A percentile compares a stretch with the other conserved stretches of the same genome.
Evolutionary conservation across 805 yeast species (phyloP).

Genomic region (Wickerhamiella dianesei): DNA sequence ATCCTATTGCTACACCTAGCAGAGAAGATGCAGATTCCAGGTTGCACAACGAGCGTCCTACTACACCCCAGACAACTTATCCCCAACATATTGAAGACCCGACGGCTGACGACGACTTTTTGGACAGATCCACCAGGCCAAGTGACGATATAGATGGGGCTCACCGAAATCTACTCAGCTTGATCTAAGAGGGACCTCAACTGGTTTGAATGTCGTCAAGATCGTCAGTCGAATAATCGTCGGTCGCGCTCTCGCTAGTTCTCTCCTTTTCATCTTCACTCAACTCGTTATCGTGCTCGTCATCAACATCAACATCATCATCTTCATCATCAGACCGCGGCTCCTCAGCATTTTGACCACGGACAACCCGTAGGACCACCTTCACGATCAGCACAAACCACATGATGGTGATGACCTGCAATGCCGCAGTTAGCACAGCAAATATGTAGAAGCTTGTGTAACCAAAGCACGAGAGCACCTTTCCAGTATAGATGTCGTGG

Average conservation of each 20-base stretch:
- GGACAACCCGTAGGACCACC: slow-evolving; percentile 55
- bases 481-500: slow-evolving; percentile 11
- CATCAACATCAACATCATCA: slow-evolving; percentile 18
- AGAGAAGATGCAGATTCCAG: too few relatives aligned
- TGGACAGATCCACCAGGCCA: too few relatives aligned
- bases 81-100: too few relatives aligned
- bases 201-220: neutral
- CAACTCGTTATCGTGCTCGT: neutral
- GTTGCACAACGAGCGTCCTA: too few relatives aligned
- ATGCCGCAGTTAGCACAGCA: slow-evolving; percentile 41
- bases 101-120: too few relatives aligned
- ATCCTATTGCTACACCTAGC: too few relatives aligned
- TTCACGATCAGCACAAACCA: slow-evolving; percentile 67
- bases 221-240: neutral
- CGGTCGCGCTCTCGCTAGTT: neutral
- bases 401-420: slow-evolving; percentile 50
- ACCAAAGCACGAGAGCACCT: slow-evolving; percentile 25
- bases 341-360: slow-evolving; percentile 72
- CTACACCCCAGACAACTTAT: too few relatives aligned
- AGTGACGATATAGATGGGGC: neutral
- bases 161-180: neutral
- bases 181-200: too few relatives aligned
- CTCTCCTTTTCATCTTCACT: neutral
- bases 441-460: slow-evolving; percentile 30
- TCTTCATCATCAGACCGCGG: slow-evolving; percentile 74